A percentile compares a stretch with the other conserved stretches of the same genome.
Evolutionary conservation across 768 basidiomycete species (phyloP).

Genomic region (Pholiota microspora): DNA sequence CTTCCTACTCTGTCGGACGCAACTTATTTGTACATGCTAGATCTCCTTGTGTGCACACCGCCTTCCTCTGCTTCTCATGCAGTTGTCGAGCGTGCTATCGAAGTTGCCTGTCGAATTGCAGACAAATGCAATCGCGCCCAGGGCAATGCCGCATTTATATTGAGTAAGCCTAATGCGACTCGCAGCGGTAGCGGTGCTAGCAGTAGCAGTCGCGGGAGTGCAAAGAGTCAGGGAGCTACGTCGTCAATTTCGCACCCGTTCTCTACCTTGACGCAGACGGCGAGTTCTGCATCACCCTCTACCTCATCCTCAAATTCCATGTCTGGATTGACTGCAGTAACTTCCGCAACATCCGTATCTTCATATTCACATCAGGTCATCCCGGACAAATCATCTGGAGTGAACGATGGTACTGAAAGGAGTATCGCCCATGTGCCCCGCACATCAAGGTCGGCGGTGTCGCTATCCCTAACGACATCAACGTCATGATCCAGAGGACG

Average conservation of each 20-base stretch:
- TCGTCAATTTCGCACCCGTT: neutral
- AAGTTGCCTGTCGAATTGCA: slow-evolving; percentile 27
- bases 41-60: slow-evolving; percentile 54
- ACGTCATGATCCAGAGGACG: neutral
- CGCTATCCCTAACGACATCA: neutral
- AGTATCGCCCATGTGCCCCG: neutral
- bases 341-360: neutral
- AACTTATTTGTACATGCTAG: slow-evolving; percentile 35
- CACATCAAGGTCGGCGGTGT: slow-evolving; percentile 1
- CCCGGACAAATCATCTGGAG: neutral
- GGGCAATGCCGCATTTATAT: slow-evolving; percentile 24
- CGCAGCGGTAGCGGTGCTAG: slow-evolving; percentile 7
- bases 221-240: neutral
- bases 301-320: neutral
- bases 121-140: slow-evolving; percentile 25
- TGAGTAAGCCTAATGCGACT: neutral
- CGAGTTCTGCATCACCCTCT: neutral
- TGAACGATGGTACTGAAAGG: neutral
- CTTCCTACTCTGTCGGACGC: too few relatives aligned
- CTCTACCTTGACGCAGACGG: neutral
- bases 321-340: neutral
- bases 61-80: slow-evolving; percentile 36
- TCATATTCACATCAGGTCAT: neutral
- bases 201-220: slow-evolving; percentile 3
- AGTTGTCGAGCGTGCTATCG: slow-evolving; percentile 25